These are phyloP conservation scores for Neofusicoccum parvum DNA, from an alignment of 2,329 filamentous ascomycete genomes.

Conservation along the genomic window DNA sequence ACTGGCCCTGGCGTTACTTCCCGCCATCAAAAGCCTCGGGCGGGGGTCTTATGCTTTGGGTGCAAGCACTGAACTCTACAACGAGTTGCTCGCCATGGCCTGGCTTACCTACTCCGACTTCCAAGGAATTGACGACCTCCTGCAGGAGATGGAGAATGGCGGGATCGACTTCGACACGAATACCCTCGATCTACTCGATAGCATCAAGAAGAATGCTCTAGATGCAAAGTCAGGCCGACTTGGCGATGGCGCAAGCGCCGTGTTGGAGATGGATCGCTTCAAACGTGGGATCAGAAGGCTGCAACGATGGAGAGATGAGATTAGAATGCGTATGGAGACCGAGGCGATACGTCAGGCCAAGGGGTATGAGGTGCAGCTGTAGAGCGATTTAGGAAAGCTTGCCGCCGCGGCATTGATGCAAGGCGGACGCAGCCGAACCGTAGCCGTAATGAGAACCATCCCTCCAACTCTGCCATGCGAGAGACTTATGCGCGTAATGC, in stretches of 20 bases:
- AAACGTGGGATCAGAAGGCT: conserved; percentile 34
- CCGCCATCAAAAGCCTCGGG: conserved; percentile 68
- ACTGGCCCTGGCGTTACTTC: conserved; percentile 63
- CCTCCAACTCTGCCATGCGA: neutral
- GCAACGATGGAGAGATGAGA: conserved; percentile 32
- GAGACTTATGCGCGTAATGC: neutral
- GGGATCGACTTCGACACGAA: conserved; percentile 60
- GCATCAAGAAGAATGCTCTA: conserved; percentile 34
- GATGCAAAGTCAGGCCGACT: conserved; percentile 29
- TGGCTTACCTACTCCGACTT: conserved; percentile 65
- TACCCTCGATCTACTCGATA: conserved; percentile 46
- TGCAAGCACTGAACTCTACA: conserved; percentile 70
- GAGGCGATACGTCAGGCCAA: conserved; percentile 23
- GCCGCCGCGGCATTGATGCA: neutral
- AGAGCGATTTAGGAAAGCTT: neutral
- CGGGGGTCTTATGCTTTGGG: conserved; percentile 72
- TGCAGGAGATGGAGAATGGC: conserved; percentile 67
- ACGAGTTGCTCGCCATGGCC: conserved; percentile 63
- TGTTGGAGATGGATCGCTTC: conserved; percentile 41
- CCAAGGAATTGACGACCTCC: conserved; percentile 54
- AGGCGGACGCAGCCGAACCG: neutral
- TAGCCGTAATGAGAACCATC: neutral
- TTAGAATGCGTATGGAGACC: conserved; percentile 33
- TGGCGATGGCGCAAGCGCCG: conserved; percentile 31
- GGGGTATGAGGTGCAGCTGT: conserved; percentile 5